phyloP scores from a whole-genome alignment of 305 asterid genomes.

The Withania somnifera region DNA sequence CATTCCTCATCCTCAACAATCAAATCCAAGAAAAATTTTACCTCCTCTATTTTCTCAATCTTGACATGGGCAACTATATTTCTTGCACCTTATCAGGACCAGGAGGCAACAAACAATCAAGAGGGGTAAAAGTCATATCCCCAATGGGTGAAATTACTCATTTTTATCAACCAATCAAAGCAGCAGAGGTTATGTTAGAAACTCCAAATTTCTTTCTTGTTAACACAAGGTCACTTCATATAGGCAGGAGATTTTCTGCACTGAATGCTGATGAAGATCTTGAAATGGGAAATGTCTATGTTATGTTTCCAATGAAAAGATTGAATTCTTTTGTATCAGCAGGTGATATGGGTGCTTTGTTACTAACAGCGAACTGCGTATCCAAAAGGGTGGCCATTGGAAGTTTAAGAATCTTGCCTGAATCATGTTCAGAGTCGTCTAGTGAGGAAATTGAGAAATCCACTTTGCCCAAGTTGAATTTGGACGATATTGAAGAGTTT shows the following conservation, averaged over 20 bases:
- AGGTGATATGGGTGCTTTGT: slow-evolving; percentile 28
- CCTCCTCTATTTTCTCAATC: background rate
- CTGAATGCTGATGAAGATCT: slow-evolving; percentile 41
- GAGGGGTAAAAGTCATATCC: slow-evolving; percentile 33
- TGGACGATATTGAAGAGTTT: slow-evolving; percentile 27
- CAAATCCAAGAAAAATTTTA: background rate
- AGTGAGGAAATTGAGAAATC: background rate
- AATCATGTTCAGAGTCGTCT: background rate
- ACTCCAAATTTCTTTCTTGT: slow-evolving; percentile 36
- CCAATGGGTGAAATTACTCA: slow-evolving; percentile 34
- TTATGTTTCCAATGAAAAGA: slow-evolving; percentile 33
- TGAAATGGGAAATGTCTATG: slow-evolving; percentile 24
- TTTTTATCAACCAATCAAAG: slow-evolving; percentile 27
- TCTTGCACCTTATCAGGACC: slow-evolving; percentile 23
- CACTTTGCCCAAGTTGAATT: slow-evolving; percentile 16
- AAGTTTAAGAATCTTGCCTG: slow-evolving; percentile 20
- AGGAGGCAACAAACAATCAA: slow-evolving; percentile 8
- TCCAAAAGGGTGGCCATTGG: slow-evolving; percentile 18
- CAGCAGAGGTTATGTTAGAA: slow-evolving; percentile 55
- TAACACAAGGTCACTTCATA: slow-evolving; percentile 18
- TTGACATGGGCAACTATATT: slow-evolving; percentile 24
- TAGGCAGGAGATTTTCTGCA: slow-evolving; percentile 24
- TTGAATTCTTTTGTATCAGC: slow-evolving; percentile 26
- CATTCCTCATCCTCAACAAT: background rate
- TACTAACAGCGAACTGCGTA: slow-evolving; percentile 25